Evolutionary conservation across 306 rosid genomes (phyloP).

Genomic region (Quercus cerris): DNA sequence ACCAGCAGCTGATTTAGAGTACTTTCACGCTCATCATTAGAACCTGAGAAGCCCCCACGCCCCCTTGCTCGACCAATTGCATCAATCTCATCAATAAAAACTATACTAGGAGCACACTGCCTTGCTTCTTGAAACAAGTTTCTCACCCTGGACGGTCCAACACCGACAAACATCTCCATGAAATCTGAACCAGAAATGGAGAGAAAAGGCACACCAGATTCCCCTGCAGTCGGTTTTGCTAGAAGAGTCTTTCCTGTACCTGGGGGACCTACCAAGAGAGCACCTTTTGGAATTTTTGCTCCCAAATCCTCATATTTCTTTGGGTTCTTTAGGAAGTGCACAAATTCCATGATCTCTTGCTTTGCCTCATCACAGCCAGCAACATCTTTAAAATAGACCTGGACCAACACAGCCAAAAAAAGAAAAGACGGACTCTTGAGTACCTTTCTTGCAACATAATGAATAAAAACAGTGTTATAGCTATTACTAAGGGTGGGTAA

Average conservation of each 20-base stretch:
- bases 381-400: constrained; percentile 88
- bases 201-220: constrained; percentile 93
- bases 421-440: neutral
- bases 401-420: constrained; percentile 14
- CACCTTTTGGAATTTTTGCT: constrained; percentile 97
- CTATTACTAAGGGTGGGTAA: neutral
- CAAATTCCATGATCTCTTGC: constrained; percentile 95
- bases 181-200: constrained; percentile 94
- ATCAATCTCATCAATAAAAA: constrained; percentile 96
- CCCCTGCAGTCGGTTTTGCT: constrained; percentile 98
- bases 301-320: constrained; percentile 93
- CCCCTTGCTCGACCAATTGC: constrained; percentile 99
- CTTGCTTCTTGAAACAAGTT: constrained; percentile 95
- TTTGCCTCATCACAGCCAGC: constrained; percentile 99
- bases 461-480: neutral
- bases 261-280: constrained; percentile 94
- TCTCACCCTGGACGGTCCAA: constrained; percentile 96
- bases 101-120: constrained; percentile 92
- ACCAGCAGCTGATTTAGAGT: constrained; percentile 94
- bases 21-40: constrained; percentile 96
- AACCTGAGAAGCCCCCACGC: constrained; percentile 83
- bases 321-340: constrained; percentile 91
- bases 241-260: constrained; percentile 98
- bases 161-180: constrained; percentile 98
- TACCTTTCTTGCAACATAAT: neutral